Evolutionary conservation across 345 rosid genomes (phyloP).

Genomic region (Alliaria petiolata): DNA sequence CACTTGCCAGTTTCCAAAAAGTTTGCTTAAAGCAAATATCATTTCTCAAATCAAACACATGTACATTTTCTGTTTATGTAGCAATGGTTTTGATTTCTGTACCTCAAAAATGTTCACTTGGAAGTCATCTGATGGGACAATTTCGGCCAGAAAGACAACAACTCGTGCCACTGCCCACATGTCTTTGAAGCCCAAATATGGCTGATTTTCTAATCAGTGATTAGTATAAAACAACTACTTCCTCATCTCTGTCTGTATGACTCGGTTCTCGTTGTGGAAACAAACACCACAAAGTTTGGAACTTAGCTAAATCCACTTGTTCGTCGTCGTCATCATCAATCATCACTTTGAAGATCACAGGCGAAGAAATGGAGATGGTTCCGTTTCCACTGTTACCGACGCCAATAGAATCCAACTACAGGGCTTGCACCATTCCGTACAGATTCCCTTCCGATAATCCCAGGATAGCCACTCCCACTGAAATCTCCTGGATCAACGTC

Average conservation of each 20-base stretch:
- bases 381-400: slow-evolving; percentile 67
- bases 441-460: slow-evolving; percentile 84
- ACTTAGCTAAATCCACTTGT: background rate
- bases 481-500: slow-evolving; percentile 86
- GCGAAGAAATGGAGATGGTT: slow-evolving; percentile 47
- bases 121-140: background rate
- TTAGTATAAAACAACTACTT: no score
- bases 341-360: background rate
- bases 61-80: background rate
- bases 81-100: background rate
- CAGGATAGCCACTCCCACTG: slow-evolving; percentile 69
- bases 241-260: no score
- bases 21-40: background rate
- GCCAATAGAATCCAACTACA: slow-evolving; percentile 74
- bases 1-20: no score
- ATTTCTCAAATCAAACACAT: background rate
- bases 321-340: slow-evolving; percentile 44
- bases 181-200: background rate
- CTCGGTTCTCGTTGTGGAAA: background rate
- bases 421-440: slow-evolving; percentile 84
- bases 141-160: background rate
- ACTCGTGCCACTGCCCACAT: no score
- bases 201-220: no score
- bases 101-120: background rate
- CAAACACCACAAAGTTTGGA: slow-evolving; percentile 18